Conservation (phyloP, 352 stramenopile genomes). For the Globisporangium splendens region DNA sequence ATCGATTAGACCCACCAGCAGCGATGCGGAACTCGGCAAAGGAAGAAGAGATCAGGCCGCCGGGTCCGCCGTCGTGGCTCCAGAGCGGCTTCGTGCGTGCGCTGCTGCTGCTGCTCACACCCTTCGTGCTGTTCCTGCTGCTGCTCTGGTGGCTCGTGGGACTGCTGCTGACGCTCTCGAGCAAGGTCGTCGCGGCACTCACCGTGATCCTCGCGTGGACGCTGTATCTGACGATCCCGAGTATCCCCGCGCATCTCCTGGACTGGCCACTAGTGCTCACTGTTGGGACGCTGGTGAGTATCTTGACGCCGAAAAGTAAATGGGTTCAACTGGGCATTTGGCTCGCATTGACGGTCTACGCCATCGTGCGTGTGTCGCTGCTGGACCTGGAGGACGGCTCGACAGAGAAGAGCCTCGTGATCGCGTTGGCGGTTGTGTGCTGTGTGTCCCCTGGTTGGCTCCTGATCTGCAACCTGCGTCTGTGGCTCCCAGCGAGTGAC, state of each 20-base stretch:
- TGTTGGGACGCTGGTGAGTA: conserved; percentile 15
- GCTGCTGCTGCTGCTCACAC: conserved; percentile 34
- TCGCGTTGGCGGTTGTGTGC: conserved; percentile 35
- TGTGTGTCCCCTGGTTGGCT: conserved; percentile 50
- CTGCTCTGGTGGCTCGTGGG: conserved; percentile 51
- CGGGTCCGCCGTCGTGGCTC: conserved; percentile 9
- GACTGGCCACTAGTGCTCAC: conserved; percentile 68
- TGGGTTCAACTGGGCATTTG: conserved; percentile 25
- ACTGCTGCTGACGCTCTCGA: conserved; percentile 42
- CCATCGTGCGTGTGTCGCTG: conserved; percentile 36
- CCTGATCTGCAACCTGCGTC: conserved; percentile 34
- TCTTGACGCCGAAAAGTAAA: conserved; percentile 7
- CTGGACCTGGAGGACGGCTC: conserved; percentile 31
- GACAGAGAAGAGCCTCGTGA: conserved; percentile 30
- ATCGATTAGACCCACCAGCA: background rate
- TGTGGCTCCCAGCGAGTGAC: conserved; percentile 60
- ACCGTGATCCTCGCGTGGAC: conserved; percentile 29
- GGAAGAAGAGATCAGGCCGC: background rate
- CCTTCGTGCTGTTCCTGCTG: conserved; percentile 45
- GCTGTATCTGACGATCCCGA: conserved; percentile 54
- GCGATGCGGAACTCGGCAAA: background rate
- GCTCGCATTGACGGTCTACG: conserved; percentile 37
- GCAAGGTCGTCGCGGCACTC: conserved; percentile 25
- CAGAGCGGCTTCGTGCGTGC: conserved; percentile 11
- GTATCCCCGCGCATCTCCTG: conserved; percentile 37